Percentiles rank a stretch among this genome's conserved stretches.
Conservation (phyloP, 768 basidiomycete genomes). For the Lactarius sp. region DNA sequence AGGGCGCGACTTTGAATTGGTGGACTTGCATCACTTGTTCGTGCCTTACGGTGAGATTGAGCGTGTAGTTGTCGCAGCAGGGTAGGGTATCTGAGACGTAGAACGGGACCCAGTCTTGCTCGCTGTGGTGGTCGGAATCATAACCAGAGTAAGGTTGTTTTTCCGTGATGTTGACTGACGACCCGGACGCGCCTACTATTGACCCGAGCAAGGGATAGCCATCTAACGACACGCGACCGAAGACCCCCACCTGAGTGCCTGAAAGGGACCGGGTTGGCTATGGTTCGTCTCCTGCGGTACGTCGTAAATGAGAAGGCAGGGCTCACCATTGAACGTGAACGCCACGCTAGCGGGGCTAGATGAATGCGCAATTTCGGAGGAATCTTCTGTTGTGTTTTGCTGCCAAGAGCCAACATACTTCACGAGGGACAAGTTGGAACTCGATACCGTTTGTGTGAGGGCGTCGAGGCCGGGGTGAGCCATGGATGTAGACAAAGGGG, state of each 20-base stretch:
- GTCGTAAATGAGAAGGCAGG: neutral
- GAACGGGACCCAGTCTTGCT: neutral
- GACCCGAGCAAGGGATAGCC: neutral
- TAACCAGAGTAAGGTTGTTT: neutral
- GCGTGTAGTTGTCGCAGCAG: neutral
- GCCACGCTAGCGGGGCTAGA: neutral
- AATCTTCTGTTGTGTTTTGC: neutral
- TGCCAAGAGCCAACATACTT: neutral
- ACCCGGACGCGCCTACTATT: neutral
- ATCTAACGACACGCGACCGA: neutral
- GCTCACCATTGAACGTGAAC: neutral
- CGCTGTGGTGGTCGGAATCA: no score
- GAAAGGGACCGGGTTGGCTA: neutral
- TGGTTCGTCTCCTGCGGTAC: neutral
- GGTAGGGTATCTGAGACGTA: neutral
- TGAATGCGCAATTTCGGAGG: neutral
- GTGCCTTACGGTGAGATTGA: neutral
- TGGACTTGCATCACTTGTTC: neutral
- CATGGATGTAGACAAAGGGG: neutral
- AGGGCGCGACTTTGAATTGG: neutral
- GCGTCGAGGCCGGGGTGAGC: neutral
- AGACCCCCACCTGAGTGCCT: neutral
- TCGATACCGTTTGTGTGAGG: neutral
- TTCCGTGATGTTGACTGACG: no score
- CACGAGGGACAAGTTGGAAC: neutral